These are phyloP conservation scores for Areca catechu DNA, from an alignment of 176 grass and related monocot genomes.

Conservation along the genomic window DNA sequence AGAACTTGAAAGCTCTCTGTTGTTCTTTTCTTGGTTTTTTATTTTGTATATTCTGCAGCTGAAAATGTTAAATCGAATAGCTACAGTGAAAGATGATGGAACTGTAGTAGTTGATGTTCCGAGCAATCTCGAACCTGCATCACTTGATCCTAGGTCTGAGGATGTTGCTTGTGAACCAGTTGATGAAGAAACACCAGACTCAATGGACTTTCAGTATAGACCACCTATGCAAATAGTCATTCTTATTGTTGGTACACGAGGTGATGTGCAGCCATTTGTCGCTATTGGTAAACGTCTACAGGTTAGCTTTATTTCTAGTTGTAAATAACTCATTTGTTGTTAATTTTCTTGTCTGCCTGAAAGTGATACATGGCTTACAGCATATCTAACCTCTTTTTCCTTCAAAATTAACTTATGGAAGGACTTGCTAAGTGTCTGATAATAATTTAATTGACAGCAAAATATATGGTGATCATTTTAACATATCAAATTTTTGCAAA, in stretches of 20 bases:
- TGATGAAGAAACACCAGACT: conserved; percentile 52
- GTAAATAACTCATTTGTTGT: no score
- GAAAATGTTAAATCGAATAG: conserved; percentile 76
- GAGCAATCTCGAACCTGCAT: conserved; percentile 43
- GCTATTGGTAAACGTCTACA: conserved; percentile 93
- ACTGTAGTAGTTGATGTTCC: conserved; percentile 90
- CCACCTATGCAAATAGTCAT: conserved; percentile 91
- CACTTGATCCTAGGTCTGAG: conserved; percentile 21
- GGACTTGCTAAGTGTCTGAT: no score
- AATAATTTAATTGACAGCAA: no score
- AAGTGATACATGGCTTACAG: no score
- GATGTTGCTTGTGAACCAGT: conserved; percentile 34
- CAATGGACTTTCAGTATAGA: conserved; percentile 47
- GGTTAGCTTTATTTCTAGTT: conserved; percentile 23
- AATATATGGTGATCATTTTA: no score
- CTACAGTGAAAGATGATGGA: conserved; percentile 82
- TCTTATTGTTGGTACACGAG: conserved; percentile 96
- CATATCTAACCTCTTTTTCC: no score
- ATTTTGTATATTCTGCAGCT: conserved; percentile 50
- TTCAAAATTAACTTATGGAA: no score
- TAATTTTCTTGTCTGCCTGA: no score
- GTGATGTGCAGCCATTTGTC: conserved; percentile 95
- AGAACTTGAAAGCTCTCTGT: background rate
- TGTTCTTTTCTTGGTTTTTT: background rate
- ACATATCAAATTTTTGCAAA: no score